These are phyloP conservation scores for Kodamaea restingae DNA, from an alignment of 805 yeast species.

Conservation along the genomic window DNA sequence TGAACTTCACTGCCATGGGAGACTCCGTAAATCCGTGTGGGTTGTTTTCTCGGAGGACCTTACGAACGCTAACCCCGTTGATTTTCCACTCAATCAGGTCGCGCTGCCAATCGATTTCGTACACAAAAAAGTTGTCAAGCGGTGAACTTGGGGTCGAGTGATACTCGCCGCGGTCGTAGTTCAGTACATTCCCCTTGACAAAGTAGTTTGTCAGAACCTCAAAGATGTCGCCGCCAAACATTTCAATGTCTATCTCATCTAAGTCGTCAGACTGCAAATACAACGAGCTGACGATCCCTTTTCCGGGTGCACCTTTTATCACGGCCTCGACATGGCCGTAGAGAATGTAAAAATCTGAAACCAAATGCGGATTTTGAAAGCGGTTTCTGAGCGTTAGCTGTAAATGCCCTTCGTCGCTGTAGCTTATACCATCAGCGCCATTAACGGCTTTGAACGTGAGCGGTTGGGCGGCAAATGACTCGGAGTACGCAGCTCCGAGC, in stretches of 20 bases:
- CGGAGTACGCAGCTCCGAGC: conserved; percentile 16
- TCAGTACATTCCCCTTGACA: conserved; percentile 35
- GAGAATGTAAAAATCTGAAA: conserved; percentile 27
- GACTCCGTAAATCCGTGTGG: conserved; percentile 31
- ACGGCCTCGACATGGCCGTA: conserved; percentile 38
- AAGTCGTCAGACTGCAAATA: conserved; percentile 41
- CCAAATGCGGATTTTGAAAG: conserved; percentile 32
- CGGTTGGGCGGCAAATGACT: conserved; percentile 13
- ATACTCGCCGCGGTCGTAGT: conserved; percentile 33
- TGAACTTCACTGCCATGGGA: conserved; percentile 34
- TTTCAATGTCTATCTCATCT: conserved; percentile 41
- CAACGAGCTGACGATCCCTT: conserved; percentile 36
- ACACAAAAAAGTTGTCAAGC: conserved; percentile 21
- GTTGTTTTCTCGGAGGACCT: conserved; percentile 13
- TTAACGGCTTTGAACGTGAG: conserved; percentile 1
- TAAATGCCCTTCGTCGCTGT: conserved; percentile 11
- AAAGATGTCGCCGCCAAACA: conserved; percentile 33
- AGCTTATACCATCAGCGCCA: conserved; percentile 2
- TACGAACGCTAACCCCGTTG: conserved; percentile 27
- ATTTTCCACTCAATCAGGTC: conserved; percentile 26
- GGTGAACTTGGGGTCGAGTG: conserved; percentile 26
- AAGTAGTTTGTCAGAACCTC: conserved; percentile 37
- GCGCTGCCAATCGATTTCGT: conserved; percentile 38
- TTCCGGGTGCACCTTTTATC: conserved; percentile 28
- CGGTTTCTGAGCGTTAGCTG: conserved; percentile 15